These are phyloP conservation scores for Psilocybe subaeruginosa DNA, from an alignment of 768 basidiomycete species.

Conservation along the genomic window DNA sequence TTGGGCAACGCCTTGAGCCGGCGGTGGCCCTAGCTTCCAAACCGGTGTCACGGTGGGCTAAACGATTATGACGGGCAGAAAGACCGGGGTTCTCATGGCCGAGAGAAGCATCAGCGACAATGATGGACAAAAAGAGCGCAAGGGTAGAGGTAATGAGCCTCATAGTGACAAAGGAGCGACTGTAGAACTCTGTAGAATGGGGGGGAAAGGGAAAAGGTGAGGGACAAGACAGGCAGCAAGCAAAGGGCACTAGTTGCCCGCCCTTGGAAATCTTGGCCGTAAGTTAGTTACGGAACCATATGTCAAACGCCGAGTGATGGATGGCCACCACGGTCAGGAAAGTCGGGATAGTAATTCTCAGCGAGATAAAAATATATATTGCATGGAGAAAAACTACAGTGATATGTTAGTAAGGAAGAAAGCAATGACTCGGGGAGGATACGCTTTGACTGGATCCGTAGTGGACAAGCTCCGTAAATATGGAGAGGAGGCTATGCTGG, in stretches of 20 bases:
- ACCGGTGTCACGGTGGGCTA: constrained; percentile 31
- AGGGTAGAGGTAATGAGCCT: constrained; percentile 43
- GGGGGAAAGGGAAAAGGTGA: constrained; percentile 6
- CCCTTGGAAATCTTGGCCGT: neutral
- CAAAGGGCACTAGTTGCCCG: constrained; percentile 2
- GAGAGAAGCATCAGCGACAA: constrained; percentile 34
- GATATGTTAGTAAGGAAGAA: too few relatives aligned
- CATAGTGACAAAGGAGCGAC: constrained; percentile 36
- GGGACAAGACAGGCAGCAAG: neutral
- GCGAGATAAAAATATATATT: too few relatives aligned
- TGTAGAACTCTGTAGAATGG: constrained; percentile 11
- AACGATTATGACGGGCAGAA: constrained; percentile 36
- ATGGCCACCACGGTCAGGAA: neutral
- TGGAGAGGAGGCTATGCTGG: constrained; percentile 14
- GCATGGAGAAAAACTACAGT: too few relatives aligned
- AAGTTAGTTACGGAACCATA: neutral
- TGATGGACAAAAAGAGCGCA: constrained; percentile 37
- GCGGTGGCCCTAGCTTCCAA: constrained; percentile 20
- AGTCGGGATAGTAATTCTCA: too few relatives aligned
- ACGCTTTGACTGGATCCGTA: too few relatives aligned
- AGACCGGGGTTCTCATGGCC: constrained; percentile 30
- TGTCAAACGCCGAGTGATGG: neutral
- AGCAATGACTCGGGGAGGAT: too few relatives aligned
- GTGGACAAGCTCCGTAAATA: constrained; percentile 1
- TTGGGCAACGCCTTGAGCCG: constrained; percentile 25